Base-by-base conservation (phyloP, 495 filamentous ascomycete genomes). In the Daldinia childiae region DNA sequence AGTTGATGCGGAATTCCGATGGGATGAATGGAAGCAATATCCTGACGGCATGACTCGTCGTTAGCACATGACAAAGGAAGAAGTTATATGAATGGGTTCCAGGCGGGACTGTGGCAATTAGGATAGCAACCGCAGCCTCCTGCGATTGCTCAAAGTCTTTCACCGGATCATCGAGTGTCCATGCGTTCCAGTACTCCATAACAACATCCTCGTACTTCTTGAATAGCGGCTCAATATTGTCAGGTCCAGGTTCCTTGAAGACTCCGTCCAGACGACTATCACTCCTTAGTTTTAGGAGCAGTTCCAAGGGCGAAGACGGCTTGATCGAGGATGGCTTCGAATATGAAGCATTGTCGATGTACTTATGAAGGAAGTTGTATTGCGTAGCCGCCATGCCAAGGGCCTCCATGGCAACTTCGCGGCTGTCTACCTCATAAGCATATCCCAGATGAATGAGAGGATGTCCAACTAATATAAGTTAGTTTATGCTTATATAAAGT, bases 381-480 rank as follows among this genome's bases (percentile, higher is more conserved):
- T 90, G 88, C n/a, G 87, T 88, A 2, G 90, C 82, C 8, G 88
- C 80, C 43, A 95, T 83, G 0, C 85, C 87, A 2, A 98, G 85
- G 5, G 93, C 91, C 82, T 98, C 94, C 80, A 95, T 94, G 55
- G 87, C 93, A 17, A 96, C 76, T 73, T 94, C 93, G 32, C 90
- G 88, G 62, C 83, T 94, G 66, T 89, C 85, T 68, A 97, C 83
- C 79, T 97, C 93, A 74, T 90, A 94, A 9, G 92, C 94, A 75
- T 95, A 97, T 43, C 89, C 93, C 1, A 97, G 86, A 69, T 98
- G 94, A 57, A 97, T 95, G 30, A 97, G 81, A 1, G 94, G 91
- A 74, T 97, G 92, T 36, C 89, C 94, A 64, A 97, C 92, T 96
- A 64, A 26, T 38, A 62, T 11, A 55, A 30, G 65, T 77, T 60